A percentile compares a stretch with the other conserved stretches of the same genome.
These are phyloP conservation scores for Pseudocercospora pini-densiflorae DNA, from an alignment of 2,329 filamentous ascomycete genomes.

Conservation along the genomic window DNA sequence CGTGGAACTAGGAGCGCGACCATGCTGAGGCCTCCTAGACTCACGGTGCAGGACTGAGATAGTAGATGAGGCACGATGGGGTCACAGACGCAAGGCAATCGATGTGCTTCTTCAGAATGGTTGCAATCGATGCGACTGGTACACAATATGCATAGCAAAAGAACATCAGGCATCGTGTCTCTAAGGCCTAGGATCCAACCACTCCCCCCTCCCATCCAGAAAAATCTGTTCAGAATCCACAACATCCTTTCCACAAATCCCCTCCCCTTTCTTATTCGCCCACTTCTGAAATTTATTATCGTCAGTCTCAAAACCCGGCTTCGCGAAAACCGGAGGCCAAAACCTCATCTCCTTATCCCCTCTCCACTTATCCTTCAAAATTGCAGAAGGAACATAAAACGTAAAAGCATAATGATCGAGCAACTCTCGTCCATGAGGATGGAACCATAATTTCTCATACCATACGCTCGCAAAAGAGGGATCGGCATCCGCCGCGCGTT, in stretches of 20 bases:
- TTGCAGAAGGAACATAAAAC: slow-evolving; percentile 7
- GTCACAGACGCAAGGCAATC: too few species aligned
- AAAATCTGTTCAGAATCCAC: slow-evolving; percentile 13
- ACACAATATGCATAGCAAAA: background rate
- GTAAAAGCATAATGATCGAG: slow-evolving; percentile 17
- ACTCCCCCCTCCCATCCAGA: slow-evolving; percentile 15
- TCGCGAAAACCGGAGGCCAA: slow-evolving; percentile 15
- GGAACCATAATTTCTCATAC: slow-evolving; percentile 24
- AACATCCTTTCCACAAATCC: slow-evolving; percentile 7
- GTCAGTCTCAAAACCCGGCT: slow-evolving; percentile 14
- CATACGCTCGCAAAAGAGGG: background rate
- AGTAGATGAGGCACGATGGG: too few species aligned
- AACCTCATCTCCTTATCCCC: slow-evolving; percentile 9
- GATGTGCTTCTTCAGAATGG: too few species aligned
- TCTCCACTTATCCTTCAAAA: slow-evolving; percentile 1
- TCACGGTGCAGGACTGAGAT: too few species aligned
- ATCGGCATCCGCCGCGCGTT: background rate
- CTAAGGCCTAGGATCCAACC: slow-evolving; percentile 22
- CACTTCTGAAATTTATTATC: slow-evolving; percentile 10
- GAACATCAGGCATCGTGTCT: background rate
- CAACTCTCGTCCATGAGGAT: slow-evolving; percentile 19
- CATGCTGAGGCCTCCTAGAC: too few species aligned
- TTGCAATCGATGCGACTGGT: background rate
- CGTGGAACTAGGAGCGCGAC: too few species aligned
- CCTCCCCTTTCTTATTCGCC: background rate